Conservation (phyloP, 2,329 filamentous ascomycete genomes). For the Xylariaceae sp. region DNA sequence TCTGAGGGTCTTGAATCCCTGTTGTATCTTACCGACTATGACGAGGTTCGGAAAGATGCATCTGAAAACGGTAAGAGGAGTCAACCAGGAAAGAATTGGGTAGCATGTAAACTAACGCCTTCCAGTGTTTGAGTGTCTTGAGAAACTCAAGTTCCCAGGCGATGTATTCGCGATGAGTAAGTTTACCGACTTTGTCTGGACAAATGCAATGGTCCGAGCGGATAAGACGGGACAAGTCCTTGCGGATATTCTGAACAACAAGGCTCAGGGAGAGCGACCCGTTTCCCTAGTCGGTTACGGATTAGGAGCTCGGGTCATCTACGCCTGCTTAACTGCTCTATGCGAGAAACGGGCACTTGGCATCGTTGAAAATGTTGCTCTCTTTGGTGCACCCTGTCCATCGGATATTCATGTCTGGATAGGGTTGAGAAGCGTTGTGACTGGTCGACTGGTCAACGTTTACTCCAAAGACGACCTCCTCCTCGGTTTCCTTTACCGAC, state of each 20-base stretch:
- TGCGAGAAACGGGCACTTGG: conserved; percentile 78
- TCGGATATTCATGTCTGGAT: conserved; percentile 69
- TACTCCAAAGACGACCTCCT: conserved; percentile 85
- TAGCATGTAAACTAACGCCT: conserved; percentile 17
- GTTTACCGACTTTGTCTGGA: conserved; percentile 78
- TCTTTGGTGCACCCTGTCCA: conserved; percentile 79
- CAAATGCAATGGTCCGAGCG: conserved; percentile 66
- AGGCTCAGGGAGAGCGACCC: conserved; percentile 73
- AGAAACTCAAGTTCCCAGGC: conserved; percentile 56
- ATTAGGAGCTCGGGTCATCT: conserved; percentile 75
- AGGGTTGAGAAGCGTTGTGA: conserved; percentile 69
- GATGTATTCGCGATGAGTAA: conserved; percentile 62
- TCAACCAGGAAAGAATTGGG: not conserved
- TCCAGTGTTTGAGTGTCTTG: conserved; percentile 51
- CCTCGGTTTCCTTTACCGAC: conserved; percentile 81
- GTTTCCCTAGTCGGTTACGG: conserved; percentile 80
- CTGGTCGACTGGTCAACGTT: conserved; percentile 82
- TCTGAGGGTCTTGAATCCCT: conserved; percentile 73
- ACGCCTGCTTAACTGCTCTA: conserved; percentile 70
- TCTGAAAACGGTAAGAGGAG: conserved; percentile 41
- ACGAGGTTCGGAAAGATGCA: conserved; percentile 54
- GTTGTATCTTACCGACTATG: conserved; percentile 77
- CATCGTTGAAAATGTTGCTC: conserved; percentile 72
- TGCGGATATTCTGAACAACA: conserved; percentile 76
- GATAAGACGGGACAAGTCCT: conserved; percentile 68